Base-by-base conservation (phyloP, 805 yeast species). In the Starmerella floris region DNA sequence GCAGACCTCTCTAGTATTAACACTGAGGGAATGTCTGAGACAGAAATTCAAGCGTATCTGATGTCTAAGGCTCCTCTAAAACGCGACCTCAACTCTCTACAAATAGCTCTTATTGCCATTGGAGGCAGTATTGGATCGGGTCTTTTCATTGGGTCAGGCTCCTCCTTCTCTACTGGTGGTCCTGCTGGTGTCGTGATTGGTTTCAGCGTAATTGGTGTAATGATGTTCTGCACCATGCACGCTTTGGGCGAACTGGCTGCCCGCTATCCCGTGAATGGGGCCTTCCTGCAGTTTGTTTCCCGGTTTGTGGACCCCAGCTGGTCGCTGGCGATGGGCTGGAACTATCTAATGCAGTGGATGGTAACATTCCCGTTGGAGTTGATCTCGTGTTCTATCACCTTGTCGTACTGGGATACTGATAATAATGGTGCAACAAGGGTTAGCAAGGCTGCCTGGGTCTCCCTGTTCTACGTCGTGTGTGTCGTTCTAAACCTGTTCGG, bases 121-220 rank as follows among this genome's bases (percentile, higher is more conserved):
- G 91, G 91, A 44, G 85, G 91, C 42, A 79, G 88, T 40, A 78
- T 83, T 46, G 95, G 94, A 56, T 78, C 91, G 25, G 81, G 81
- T 51, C 60, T 76, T 26, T 76, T 73, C 55, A 62, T 76, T 28
- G 72, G 76, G 30, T 62, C 73, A 0, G 77, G 77, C 21, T 63
- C 62, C 30, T 62, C 74, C 10, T 60, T 72, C 39, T 57, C 61
- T 27, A 54, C 53, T 10, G 74, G 73, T 45, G 74, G 75, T 15
- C 72, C 73, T 15, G 82, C 72, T 4, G 74, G 71, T 44, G 56
- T 74, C n/a, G 61, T 81, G 31, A 67, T 79, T 36, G 77, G 82
- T 23, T 76, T 71, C 54, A 61, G 69, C 25, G 55, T 74, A 39
- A 72, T 77, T 61, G 83, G 84, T 26, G 61, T 73, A 39, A 74